These are phyloP conservation scores for Kluyveromyces dobzhanskii DNA, from an alignment of 805 yeast species.

Conservation along the genomic window DNA sequence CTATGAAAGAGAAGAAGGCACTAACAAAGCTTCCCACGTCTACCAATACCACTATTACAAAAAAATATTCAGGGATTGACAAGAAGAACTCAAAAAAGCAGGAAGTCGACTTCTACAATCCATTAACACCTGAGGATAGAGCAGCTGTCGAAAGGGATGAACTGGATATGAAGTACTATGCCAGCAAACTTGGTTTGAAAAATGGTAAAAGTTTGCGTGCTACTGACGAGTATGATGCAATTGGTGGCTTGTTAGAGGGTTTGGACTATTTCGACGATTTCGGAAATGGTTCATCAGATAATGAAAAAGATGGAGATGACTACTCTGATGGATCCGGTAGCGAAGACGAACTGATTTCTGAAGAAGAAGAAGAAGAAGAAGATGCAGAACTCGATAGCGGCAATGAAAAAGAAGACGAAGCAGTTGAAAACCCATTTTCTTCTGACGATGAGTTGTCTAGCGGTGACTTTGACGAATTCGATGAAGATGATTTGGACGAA, in stretches of 20 bases:
- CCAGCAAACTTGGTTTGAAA: slow-evolving; percentile 69
- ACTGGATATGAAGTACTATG: slow-evolving; percentile 72
- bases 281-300: slow-evolving; percentile 28
- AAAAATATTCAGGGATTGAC: neutral
- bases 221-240: slow-evolving; percentile 58
- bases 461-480: slow-evolving; percentile 37
- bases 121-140: slow-evolving; percentile 36
- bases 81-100: slow-evolving; percentile 7
- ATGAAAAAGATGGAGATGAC: slow-evolving; percentile 15
- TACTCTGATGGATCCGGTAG: slow-evolving; percentile 15
- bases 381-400: no score
- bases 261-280: slow-evolving; percentile 34
- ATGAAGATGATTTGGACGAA: slow-evolving; percentile 31
- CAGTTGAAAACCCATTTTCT: slow-evolving; percentile 29
- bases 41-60: neutral
- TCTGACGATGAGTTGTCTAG: slow-evolving; percentile 36
- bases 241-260: slow-evolving; percentile 80
- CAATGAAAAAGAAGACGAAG: slow-evolving; percentile 16
- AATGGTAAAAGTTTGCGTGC: slow-evolving; percentile 41
- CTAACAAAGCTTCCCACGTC: slow-evolving; percentile 4
- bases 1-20: slow-evolving; percentile 16
- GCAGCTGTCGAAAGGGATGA: slow-evolving; percentile 53
- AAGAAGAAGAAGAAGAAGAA: slow-evolving; percentile 20
- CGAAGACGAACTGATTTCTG: slow-evolving; percentile 17
- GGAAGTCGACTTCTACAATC: slow-evolving; percentile 1